A percentile compares a stretch with the other conserved stretches of the same genome.
Conservation (phyloP, 1,284 basidiomycete genomes). For the Microbotryum intermedium region DNA sequence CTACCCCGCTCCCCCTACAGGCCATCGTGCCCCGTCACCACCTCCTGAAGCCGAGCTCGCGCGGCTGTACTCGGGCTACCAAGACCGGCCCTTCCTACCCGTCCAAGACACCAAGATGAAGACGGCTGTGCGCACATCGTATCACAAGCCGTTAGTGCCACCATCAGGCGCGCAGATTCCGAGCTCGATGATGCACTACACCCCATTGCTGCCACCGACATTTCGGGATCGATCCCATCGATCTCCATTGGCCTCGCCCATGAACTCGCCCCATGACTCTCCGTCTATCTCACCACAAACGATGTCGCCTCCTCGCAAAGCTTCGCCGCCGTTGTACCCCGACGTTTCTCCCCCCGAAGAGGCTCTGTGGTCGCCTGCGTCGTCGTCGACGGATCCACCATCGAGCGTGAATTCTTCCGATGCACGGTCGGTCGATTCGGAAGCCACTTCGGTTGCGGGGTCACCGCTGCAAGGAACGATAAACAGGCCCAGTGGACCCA, state of each 20-base stretch:
- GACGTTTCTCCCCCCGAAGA: background rate
- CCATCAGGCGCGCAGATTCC: background rate
- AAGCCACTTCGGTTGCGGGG: background rate
- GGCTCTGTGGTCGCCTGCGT: slow-evolving; percentile 15
- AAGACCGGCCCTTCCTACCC: background rate
- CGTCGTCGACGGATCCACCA: background rate
- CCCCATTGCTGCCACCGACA: slow-evolving; percentile 20
- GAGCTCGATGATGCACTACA: background rate
- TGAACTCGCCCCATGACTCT: slow-evolving; percentile 16
- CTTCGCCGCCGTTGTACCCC: slow-evolving; percentile 7
- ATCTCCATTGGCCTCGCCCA: slow-evolving; percentile 24
- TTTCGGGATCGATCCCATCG: slow-evolving; percentile 16
- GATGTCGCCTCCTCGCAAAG: slow-evolving; percentile 2
- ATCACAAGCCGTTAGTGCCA: background rate
- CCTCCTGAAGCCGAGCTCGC: slow-evolving; percentile 1
- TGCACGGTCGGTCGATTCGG: background rate
- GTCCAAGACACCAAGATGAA: background rate
- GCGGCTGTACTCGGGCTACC: background rate
- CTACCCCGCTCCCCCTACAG: slow-evolving; percentile 10
- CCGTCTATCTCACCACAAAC: slow-evolving; percentile 10
- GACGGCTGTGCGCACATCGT: background rate
- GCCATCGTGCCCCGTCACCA: slow-evolving; percentile 7
- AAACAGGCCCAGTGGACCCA: slow-evolving; percentile 7
- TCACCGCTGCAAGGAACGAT: slow-evolving; percentile 12
- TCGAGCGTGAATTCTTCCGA: slow-evolving; percentile 12